Percentiles rank a stretch among this genome's conserved stretches.
These are phyloP conservation scores for Tulasnella sp. DNA, from an alignment of 768 basidiomycete species.

Conservation along the genomic window DNA sequence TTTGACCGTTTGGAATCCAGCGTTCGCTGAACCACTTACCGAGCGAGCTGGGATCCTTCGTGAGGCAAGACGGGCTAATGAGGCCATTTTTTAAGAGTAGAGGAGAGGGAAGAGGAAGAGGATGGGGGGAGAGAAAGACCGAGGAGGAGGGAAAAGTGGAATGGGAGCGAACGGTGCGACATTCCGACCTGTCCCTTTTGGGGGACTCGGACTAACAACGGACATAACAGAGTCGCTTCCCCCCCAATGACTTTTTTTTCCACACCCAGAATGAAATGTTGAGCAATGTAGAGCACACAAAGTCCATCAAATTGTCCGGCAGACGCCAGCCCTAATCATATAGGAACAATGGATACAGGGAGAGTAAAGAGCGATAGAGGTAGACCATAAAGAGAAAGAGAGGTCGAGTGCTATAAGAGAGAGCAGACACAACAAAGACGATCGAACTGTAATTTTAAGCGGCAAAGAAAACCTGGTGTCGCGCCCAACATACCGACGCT, in stretches of 20 bases:
- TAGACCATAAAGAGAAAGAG: background rate
- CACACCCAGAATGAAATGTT: background rate
- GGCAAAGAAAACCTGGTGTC: background rate
- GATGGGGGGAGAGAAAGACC: conserved; percentile 8
- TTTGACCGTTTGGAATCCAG: background rate
- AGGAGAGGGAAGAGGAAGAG: background rate
- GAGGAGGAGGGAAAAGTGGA: conserved; percentile 11
- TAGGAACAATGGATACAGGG: background rate
- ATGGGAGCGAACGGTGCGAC: conserved; percentile 17
- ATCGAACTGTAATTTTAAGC: background rate
- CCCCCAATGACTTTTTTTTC: background rate
- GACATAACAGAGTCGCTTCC: background rate
- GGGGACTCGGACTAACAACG: conserved; percentile 11
- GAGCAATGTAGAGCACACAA: background rate
- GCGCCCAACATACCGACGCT: conserved; percentile 3
- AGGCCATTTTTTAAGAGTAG: conserved; percentile 28
- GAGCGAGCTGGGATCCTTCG: conserved; percentile 22
- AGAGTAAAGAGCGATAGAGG: background rate
- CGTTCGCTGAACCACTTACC: background rate
- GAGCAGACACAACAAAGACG: background rate
- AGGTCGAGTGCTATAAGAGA: background rate
- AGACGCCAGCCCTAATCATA: background rate
- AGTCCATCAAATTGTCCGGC: background rate
- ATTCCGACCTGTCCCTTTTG: conserved; percentile 14
- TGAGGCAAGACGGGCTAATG: conserved; percentile 27